phyloP scores from a whole-genome alignment of 345 rosid species.

The Moricandia arvensis region DNA sequence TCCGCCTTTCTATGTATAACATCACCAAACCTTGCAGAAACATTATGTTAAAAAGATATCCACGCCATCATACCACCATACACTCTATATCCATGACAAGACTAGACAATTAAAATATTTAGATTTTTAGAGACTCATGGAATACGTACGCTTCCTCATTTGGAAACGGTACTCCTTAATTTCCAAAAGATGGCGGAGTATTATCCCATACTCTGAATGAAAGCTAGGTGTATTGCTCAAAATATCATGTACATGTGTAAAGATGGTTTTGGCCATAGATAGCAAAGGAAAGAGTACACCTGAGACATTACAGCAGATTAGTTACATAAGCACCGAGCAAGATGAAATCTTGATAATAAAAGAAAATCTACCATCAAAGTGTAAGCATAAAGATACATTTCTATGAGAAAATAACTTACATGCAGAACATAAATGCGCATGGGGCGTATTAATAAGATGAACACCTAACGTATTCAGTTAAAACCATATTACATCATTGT shows the following conservation, averaged over 20 bases:
- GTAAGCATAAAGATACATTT: slow-evolving; percentile 16
- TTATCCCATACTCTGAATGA: slow-evolving; percentile 81
- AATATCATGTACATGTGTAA: slow-evolving; percentile 68
- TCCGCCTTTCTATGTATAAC: slow-evolving; percentile 71
- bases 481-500: slow-evolving; percentile 9
- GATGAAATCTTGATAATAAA: slow-evolving; percentile 5
- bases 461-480: slow-evolving; percentile 2
- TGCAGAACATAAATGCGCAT: slow-evolving; percentile 11
- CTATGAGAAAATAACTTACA: not conserved
- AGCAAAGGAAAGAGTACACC: slow-evolving; percentile 61
- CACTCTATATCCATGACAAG: slow-evolving; percentile 7
- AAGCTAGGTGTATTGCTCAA: slow-evolving; percentile 71
- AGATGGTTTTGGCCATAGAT: slow-evolving; percentile 41
- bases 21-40: slow-evolving; percentile 59
- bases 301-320: slow-evolving; percentile 37
- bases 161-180: slow-evolving; percentile 71
- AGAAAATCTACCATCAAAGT: slow-evolving; percentile 8
- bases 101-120: slow-evolving; percentile 7
- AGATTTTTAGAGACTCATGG: slow-evolving; percentile 44
- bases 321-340: slow-evolving; percentile 6
- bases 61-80: slow-evolving; percentile 12
- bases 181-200: slow-evolving; percentile 70
- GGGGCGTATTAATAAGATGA: slow-evolving; percentile 12
- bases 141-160: slow-evolving; percentile 65
- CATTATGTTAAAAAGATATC: not conserved